Evolutionary conservation across 768 basidiomycete species (phyloP).

Genomic region (Amanita subjunquillea): DNA sequence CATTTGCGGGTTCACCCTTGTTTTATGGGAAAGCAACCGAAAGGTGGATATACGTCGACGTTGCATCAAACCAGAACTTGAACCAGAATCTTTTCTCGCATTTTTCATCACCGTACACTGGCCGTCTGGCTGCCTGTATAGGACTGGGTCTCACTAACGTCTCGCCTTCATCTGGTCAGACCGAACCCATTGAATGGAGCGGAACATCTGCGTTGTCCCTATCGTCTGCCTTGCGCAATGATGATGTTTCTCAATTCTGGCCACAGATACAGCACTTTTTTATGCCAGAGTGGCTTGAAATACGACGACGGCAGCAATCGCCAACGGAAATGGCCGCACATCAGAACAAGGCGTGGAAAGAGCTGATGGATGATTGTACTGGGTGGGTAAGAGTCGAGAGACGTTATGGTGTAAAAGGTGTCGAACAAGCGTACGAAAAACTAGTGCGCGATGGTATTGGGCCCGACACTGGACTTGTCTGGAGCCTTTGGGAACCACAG

Average conservation of each 20-base stretch:
- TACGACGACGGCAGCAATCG: constrained; percentile 38
- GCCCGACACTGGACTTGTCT: constrained; percentile 48
- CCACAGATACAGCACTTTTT: constrained; percentile 45
- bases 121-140: constrained; percentile 28
- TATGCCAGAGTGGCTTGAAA: constrained; percentile 59
- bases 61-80: constrained; percentile 45
- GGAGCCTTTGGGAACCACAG: constrained; percentile 46
- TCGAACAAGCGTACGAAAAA: constrained; percentile 37
- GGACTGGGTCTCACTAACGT: constrained; percentile 49
- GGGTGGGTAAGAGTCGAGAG: constrained; percentile 46
- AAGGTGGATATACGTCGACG: constrained; percentile 53
- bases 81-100: constrained; percentile 34
- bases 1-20: constrained; percentile 21
- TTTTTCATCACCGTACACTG: constrained; percentile 27
- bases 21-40: constrained; percentile 18
- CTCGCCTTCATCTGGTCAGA: constrained; percentile 29
- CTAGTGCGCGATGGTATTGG: constrained; percentile 35
- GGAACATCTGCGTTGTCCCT: constrained; percentile 14
- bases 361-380: constrained; percentile 43
- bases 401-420: constrained; percentile 33
- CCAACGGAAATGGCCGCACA: constrained; percentile 33
- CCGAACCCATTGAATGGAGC: constrained; percentile 24
- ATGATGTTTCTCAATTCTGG: constrained; percentile 17
- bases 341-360: constrained; percentile 50
- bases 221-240: constrained; percentile 11